Conservation (phyloP, 352 stramenopile species). For the Phytophthora europaea region DNA sequence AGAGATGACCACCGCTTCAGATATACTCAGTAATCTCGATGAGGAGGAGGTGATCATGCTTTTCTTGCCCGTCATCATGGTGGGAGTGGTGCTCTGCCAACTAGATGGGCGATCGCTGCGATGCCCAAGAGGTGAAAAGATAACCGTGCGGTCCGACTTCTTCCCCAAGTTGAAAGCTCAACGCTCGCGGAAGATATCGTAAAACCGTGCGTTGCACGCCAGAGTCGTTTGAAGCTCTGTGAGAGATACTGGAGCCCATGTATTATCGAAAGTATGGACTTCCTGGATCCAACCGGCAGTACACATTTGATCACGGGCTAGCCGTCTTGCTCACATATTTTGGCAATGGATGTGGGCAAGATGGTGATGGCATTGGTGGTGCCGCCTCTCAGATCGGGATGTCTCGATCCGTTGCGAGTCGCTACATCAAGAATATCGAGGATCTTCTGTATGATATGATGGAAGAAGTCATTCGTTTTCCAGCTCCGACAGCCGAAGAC, state of each 20-base stretch:
- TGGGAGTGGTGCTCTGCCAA: not conserved
- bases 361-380: not conserved
- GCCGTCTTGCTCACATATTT: not conserved
- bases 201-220: not conserved
- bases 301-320: not conserved
- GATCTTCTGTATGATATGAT: slow-evolving; percentile 16
- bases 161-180: not conserved
- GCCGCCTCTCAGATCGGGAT: not conserved
- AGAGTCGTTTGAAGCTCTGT: not conserved
- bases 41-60: not conserved
- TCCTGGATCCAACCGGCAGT: not conserved
- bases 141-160: not conserved
- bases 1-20: not conserved
- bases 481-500: not conserved
- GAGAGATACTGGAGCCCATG: not conserved
- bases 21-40: not conserved
- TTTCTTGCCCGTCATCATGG: not conserved
- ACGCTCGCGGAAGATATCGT: not conserved
- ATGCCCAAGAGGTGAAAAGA: not conserved
- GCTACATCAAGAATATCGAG: slow-evolving; percentile 14
- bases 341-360: slow-evolving; percentile 2
- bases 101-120: not conserved
- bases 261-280: not conserved
- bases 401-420: not conserved
- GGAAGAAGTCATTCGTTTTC: slow-evolving; percentile 10